Base-by-base conservation (phyloP, 1,284 basidiomycete genomes). In the Boletellus deceptivus region DNA sequence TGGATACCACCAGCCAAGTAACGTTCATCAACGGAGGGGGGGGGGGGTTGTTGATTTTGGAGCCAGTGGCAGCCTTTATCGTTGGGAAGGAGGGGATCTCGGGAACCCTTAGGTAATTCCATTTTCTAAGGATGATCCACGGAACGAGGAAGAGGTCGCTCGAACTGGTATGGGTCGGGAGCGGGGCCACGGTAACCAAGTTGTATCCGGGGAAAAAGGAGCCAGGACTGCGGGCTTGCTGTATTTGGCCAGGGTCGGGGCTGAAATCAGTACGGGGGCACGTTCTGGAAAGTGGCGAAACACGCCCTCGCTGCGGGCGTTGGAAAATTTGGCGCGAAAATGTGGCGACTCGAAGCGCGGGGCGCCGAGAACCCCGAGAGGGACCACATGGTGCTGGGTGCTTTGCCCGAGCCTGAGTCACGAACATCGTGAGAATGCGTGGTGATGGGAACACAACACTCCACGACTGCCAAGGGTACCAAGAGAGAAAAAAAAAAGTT, bases 191-290 rank as follows among this genome's bases (percentile, higher is more conserved):
- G 44, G 48, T 5, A 20, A 37, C 43, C 24, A 34, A 25, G 27
- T 17, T 2, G 29, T 31, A 11, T 11, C 29, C 29, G 29, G 4
- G 4, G n/a, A 31, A 31, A 13, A 31, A 29, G 10, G 13, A 8
- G 29, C 29, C 4, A 13, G 29, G 29, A 13, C 29, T 31, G 29
- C 29, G 10, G 11, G 22, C 31, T 44, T 52, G 59, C 51, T 60
- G 59, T 64, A 40, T n/a, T 31, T 31, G 29, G 9, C 11, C 29
- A 31, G 29, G 29, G 29, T 31, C 11, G 29, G 29, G 29, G 9
- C 29, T 31, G 29, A 16, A 49, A 44, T 17, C 25, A 9, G 25
- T 25, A 8, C 6, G 25, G 8, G 22, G 4, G 22, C 4, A 9
- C 20, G 7, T 16, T 22, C 13, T 8, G 11, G 38, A 17, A 38